Base-by-base conservation (phyloP, 2,329 filamentous ascomycete species). In the Dactylonectria estremocensis region DNA sequence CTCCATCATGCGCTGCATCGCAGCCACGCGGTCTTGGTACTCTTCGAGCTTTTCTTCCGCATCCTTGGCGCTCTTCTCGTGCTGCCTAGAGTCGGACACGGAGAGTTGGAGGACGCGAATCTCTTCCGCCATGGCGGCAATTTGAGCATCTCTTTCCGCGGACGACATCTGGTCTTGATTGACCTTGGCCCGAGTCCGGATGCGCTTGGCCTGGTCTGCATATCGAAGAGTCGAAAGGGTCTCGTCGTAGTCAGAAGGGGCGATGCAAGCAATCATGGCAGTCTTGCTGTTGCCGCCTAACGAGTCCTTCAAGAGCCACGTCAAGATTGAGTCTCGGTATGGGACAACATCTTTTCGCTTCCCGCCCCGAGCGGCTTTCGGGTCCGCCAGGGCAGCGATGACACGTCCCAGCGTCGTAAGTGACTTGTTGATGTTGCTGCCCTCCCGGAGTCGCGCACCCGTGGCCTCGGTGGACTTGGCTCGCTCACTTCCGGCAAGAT, bases 341-440 rank as follows among this genome's bases (percentile, higher is more conserved):
- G 96, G 96, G 3, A 99, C 89, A 31, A 95, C 89, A 71, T 89
- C 89, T 70, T 85, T 85, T 61, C 84, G 77, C 77, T 93, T 93
- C 64, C 88, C 84, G 64, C 82, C 80, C 43, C 86, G 84, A 46
- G 83, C 79, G 68, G 86, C 84, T 80, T 94, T 94, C 2, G 89
- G 86, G 75, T 92, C 90, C 4, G 92, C 93, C 31, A 99, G 88
- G 1, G 96, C 95, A 33, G 95, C 95, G 80, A 99, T 99, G 55
- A 99, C 96, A 60, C 96, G 92, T 4, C 96, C 96, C 10, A 99
- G 89, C 0, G 96, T 98, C 1, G 95, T 98, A 43, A 99, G 89
- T 10, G 95, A 98, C 83, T 98, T 98, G 87, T 99, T 99, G 89
- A 99, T 99, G 80, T 98, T 98, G 76, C 94, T 95, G 57, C 96